Evolutionary conservation across 306 rosid species (phyloP).

Genomic region (Quercus agrifolia): DNA sequence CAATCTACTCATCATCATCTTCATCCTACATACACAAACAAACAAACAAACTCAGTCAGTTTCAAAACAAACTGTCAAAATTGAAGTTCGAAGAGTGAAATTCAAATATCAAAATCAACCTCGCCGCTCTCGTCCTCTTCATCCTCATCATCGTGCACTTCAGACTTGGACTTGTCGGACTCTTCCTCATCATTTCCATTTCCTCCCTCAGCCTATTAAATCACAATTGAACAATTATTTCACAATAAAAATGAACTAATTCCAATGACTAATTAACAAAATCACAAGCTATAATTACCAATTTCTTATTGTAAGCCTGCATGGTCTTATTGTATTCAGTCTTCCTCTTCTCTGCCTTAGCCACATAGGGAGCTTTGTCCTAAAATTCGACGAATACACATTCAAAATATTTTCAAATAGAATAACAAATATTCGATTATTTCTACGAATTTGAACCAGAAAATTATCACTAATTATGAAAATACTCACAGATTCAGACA

Average conservation of each 20-base stretch:
- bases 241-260: not conserved
- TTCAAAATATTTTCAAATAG: not conserved
- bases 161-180: constrained; percentile 87
- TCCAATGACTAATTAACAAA: too few species aligned
- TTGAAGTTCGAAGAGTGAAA: not conserved
- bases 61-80: not conserved
- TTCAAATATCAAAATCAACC: not conserved
- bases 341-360: constrained; percentile 75
- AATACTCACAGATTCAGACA: constrained; percentile 78
- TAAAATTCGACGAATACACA: not conserved
- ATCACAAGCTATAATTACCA: constrained; percentile 26
- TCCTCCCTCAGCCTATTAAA: constrained; percentile 56
- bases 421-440: not conserved
- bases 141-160: constrained; percentile 78
- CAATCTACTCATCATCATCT: constrained; percentile 60
- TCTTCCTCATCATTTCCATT: constrained; percentile 68
- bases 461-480: too few species aligned
- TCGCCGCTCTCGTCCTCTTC: constrained; percentile 62
- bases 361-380: constrained; percentile 79
- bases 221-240: not conserved
- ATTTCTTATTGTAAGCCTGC: constrained; percentile 55
- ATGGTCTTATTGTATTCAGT: constrained; percentile 52
- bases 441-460: too few species aligned
- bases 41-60: not conserved
- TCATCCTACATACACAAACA: constrained; percentile 35